Percentiles rank a stretch among this genome's conserved stretches.
Evolutionary conservation across 2,329 filamentous ascomycete species (phyloP).

Genomic region (Ceratocystiopsis sp.): DNA sequence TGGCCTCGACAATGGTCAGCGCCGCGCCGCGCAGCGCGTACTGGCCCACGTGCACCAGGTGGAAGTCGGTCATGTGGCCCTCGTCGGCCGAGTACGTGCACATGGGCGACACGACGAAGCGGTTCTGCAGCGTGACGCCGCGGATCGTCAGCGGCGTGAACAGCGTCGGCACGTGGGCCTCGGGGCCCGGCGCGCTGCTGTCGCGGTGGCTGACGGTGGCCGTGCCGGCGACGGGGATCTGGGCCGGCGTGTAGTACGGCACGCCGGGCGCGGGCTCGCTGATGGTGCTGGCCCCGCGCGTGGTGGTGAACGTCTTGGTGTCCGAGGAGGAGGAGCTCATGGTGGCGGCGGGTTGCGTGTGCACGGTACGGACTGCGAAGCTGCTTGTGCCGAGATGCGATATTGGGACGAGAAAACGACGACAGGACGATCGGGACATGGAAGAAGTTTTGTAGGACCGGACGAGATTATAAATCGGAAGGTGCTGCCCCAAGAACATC

Average conservation of each 20-base stretch:
- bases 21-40: slow-evolving; percentile 61
- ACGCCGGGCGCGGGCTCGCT: slow-evolving; percentile 26
- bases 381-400: too few relatives aligned
- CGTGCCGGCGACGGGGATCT: slow-evolving; percentile 33
- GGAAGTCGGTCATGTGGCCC: slow-evolving; percentile 63
- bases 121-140: slow-evolving; percentile 34
- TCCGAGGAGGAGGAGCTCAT: slow-evolving; percentile 1
- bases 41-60: slow-evolving; percentile 66
- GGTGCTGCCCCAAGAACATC: too few relatives aligned
- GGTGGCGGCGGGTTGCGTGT: neutral
- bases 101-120: slow-evolving; percentile 43
- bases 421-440: too few relatives aligned
- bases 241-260: slow-evolving; percentile 37
- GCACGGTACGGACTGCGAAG: too few relatives aligned
- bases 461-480: too few relatives aligned
- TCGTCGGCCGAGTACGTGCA: slow-evolving; percentile 40
- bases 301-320: neutral
- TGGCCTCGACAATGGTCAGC: slow-evolving; percentile 63
- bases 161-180: slow-evolving; percentile 27
- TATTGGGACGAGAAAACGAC: too few relatives aligned
- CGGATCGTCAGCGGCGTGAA: slow-evolving; percentile 40
- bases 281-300: slow-evolving; percentile 1
- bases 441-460: too few relatives aligned
- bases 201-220: slow-evolving; percentile 14
- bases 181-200: slow-evolving; percentile 6